These are phyloP conservation scores for Candida ulmi DNA, from an alignment of 805 yeast species.

Conservation along the genomic window DNA sequence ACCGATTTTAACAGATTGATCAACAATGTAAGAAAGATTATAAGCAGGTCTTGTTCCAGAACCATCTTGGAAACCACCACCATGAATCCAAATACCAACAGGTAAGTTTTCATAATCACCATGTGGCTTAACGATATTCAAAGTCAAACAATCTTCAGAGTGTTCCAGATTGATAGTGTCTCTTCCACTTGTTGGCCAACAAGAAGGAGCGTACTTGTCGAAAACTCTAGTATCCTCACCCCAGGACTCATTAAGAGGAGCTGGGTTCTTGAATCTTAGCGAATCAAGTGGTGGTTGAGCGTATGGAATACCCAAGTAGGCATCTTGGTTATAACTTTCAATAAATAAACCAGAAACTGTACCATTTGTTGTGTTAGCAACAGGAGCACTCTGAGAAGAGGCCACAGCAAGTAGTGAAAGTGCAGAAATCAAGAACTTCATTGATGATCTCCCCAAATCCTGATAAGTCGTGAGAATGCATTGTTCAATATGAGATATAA, in stretches of 20 bases:
- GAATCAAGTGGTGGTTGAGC: conserved; percentile 24
- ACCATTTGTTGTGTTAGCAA: conserved; percentile 7
- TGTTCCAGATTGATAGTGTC: conserved; percentile 8
- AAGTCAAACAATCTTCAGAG: conserved; percentile 26
- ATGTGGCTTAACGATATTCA: conserved; percentile 24
- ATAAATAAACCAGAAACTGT: conserved; percentile 8
- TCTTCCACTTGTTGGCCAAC: conserved; percentile 12
- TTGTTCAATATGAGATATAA: no score
- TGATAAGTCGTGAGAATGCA: no score
- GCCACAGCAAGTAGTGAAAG: no score
- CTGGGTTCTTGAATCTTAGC: conserved; percentile 21
- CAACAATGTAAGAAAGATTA: conserved; percentile 14
- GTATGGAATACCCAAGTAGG: conserved; percentile 22
- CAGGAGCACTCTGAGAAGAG: not conserved
- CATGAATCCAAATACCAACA: conserved; percentile 30
- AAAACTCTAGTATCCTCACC: conserved; percentile 9
- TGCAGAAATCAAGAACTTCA: no score
- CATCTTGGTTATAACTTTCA: conserved; percentile 11
- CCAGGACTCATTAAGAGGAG: conserved; percentile 12
- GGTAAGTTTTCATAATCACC: conserved; percentile 20
- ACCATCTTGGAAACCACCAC: conserved; percentile 29
- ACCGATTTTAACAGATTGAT: conserved; percentile 14
- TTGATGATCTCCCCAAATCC: no score
- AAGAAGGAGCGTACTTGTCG: conserved; percentile 20
- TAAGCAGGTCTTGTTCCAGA: conserved; percentile 13